phyloP scores from a whole-genome alignment of 2,329 filamentous ascomycete species.

The Monilinia aucupariae region DNA sequence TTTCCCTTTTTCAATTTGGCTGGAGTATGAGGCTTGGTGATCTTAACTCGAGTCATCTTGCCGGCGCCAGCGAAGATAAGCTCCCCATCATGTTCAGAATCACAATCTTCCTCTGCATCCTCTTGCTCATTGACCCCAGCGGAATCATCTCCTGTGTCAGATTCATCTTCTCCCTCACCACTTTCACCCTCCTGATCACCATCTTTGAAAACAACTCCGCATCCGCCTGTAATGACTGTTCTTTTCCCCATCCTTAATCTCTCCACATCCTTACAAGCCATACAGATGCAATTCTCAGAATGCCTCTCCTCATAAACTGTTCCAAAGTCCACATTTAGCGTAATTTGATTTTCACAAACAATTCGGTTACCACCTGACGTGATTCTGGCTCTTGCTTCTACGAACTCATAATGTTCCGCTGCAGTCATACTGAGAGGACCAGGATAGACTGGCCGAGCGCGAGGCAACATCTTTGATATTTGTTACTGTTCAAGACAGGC shows the following conservation, averaged over 20 bases:
- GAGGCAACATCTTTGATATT: not conserved
- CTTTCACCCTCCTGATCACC: not conserved
- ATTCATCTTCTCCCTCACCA: not conserved
- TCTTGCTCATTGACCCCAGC: not conserved
- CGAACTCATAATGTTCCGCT: not conserved
- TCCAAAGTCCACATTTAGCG: conserved; percentile 8
- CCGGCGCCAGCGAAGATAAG: not conserved
- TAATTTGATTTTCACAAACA: not conserved
- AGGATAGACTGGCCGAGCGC: not conserved
- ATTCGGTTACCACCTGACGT: not conserved
- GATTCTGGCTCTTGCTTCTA: not conserved
- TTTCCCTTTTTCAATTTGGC: not conserved
- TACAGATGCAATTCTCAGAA: not conserved
- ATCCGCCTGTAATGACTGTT: not conserved
- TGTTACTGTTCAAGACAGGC: not conserved
- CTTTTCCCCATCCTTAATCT: not conserved
- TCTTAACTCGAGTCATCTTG: not conserved
- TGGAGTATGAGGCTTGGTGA: not conserved
- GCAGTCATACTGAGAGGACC: not conserved
- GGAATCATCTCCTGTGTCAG: not conserved
- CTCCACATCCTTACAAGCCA: not conserved
- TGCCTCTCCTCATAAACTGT: not conserved
- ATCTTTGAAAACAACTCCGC: not conserved
- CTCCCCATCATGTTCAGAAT: not conserved
- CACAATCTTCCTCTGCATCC: not conserved